Conservation (phyloP, 2,329 filamentous ascomycete genomes). For the Apiospora hydei region DNA sequence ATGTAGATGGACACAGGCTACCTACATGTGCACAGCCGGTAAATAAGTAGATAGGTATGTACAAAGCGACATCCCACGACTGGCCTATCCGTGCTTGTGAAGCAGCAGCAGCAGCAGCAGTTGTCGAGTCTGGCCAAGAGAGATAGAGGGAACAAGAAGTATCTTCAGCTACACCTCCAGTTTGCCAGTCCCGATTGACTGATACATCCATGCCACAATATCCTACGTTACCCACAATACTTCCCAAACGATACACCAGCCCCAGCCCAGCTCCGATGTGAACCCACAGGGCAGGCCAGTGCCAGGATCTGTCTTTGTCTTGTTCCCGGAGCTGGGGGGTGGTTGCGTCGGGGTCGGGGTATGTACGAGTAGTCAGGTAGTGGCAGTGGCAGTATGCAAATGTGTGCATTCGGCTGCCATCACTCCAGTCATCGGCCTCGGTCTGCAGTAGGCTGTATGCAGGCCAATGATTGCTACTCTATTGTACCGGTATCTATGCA, state of each 20-base stretch:
- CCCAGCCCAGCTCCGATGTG: constrained; percentile 18
- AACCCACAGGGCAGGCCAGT: constrained; percentile 15
- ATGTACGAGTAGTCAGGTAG: background rate
- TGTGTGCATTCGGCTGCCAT: constrained; percentile 18
- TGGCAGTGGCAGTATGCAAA: background rate
- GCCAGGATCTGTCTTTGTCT: constrained; percentile 22
- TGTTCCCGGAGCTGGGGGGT: constrained; percentile 20
- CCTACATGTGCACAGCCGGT: constrained; percentile 16
- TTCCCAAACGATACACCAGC: constrained; percentile 17
- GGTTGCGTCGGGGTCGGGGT: constrained; percentile 17
- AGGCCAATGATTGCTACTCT: constrained; percentile 21
- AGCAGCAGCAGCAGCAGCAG: background rate
- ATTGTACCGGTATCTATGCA: constrained; percentile 8
- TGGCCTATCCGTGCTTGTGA: background rate
- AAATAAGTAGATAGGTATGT: background rate
- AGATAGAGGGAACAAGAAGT: background rate
- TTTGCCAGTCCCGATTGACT: constrained; percentile 14
- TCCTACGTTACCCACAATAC: constrained; percentile 18
- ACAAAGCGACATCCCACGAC: background rate
- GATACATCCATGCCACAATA: constrained; percentile 14
- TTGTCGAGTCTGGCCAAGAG: background rate
- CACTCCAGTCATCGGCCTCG: constrained; percentile 17
- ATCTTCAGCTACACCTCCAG: constrained; percentile 16
- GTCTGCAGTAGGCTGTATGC: constrained; percentile 19
- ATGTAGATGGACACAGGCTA: background rate